Conservation (phyloP, 352 stramenopile genomes). For the Blastocystis sp. region DNA sequence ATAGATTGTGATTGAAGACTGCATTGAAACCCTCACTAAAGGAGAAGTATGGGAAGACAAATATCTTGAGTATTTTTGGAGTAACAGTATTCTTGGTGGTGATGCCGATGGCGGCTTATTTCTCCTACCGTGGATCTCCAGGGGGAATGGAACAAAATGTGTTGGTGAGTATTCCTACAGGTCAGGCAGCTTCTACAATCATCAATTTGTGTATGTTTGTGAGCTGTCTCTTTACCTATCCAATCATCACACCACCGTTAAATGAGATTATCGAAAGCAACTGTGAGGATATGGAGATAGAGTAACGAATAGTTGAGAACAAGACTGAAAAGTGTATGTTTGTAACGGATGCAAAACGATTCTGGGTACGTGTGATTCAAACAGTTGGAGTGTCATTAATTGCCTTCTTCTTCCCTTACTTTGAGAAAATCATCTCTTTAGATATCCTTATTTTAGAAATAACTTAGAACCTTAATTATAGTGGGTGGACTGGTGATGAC, state of each 20-base stretch:
- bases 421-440: slow-evolving; percentile 40
- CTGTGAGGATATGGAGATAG: background rate
- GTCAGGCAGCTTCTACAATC: background rate
- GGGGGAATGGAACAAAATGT: slow-evolving; percentile 52
- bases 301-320: background rate
- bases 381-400: slow-evolving; percentile 17
- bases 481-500: slow-evolving; percentile 36
- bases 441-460: slow-evolving; percentile 35
- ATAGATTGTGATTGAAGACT: background rate
- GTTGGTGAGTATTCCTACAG: slow-evolving; percentile 37
- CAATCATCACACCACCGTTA: slow-evolving; percentile 11
- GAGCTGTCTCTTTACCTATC: slow-evolving; percentile 51
- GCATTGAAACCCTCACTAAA: background rate
- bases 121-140: slow-evolving; percentile 27
- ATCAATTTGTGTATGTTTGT: slow-evolving; percentile 42
- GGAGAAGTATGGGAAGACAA: background rate
- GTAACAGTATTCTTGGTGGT: background rate
- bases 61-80: background rate
- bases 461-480: background rate
- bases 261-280: slow-evolving; percentile 33
- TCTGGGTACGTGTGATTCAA: background rate
- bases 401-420: slow-evolving; percentile 33
- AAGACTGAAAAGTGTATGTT: background rate
- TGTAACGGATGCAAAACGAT: slow-evolving; percentile 2
- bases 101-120: slow-evolving; percentile 5